Base-by-base conservation (phyloP, 805 yeast genomes). In the Ogataea minuta region DNA sequence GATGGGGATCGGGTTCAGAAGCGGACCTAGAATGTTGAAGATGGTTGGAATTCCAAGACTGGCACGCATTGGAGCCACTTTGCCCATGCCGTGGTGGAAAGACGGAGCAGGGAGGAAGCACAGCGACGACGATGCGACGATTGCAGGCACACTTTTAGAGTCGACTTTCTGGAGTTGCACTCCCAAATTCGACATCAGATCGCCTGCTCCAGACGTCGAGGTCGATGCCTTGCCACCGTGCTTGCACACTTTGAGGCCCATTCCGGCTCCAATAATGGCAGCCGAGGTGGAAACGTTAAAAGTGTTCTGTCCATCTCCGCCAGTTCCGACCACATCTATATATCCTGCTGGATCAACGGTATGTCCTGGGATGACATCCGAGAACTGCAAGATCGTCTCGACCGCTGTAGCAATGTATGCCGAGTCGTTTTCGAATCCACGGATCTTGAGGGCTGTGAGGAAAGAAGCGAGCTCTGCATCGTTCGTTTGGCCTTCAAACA, bases 181-280 rank as follows among this genome's bases (percentile, higher is more conserved):
- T 0, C 96, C 98, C n/a, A 93, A 70, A 17, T 78, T 71, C 19
- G 74, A 68, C 57, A 93, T 74, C 43, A 93, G 68, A 59, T 93
- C 99, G 4, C 96, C 97, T 2, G 97, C 84, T 1, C 99, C 99
- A 2, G 95, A 85, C 2, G 84, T 63, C 0, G 96, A 87, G 0
- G 98, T 89, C 0, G 96, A 80, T 0, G 99, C 98, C 54, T 93
- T 91, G 10, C 98, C 98, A 16, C 99, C 99, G 61, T 93, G 99
- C 46, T 93, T 93, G 57, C 95, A 86, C 12, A 93, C 82, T 15
- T 76, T 74, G 28, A 91, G 62, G 1, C 76, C 77, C 70, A 88
- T 83, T 6, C 99, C 99, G 0, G 98, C 87, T 0, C 89, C 93
- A 2, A 93, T 89, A 33, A 93, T 88, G 1, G 97, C 97, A 1